Base-by-base conservation (phyloP, 352 stramenopile genomes). In the Pythium aristosporum region DNA sequence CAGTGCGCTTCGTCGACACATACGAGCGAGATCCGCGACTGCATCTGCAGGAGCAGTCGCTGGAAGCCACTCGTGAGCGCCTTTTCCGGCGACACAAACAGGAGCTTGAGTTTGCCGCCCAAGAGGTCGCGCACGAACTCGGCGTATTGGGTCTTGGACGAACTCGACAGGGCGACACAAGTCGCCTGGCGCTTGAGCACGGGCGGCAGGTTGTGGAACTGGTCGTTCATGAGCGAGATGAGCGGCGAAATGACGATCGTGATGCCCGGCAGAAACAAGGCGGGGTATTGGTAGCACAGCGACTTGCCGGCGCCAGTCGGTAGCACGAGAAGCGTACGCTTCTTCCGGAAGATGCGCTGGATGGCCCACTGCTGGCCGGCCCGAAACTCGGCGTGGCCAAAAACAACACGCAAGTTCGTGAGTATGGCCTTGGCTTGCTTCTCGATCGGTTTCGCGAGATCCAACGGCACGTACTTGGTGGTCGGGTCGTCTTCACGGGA, bases 301-400 rank as follows among this genome's bases (percentile, higher is more conserved):
- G 92, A 99, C 74, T 99, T 99, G 62, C 98, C 98, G 21, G 96
- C 94, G 25, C 98, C 98, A 12, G 98, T 99, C 5, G 97, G 94
- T 23, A 99, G 86, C 16, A 99, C 92, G 1, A 99, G 74, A 6
- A 99, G 69, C 8, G 84, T 94, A 42, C 80, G 69, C 39, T 87
- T 69, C 20, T 72, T 76, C 59, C 72, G 52, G 20, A 96, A 74
- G 8, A 94, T 73, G 21, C 89, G 84, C 12, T 79, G 62, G 56
- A 97, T 92, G 1, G 86, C 88, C 89, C 89, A 97, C 41, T 88
- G 56, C 57, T 96, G 88, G 15, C 86, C 85, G 2, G 68, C 47
- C n/a, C 89, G 83, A 56, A 96, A 97, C 1, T 82, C 65, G 7
- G 79, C 65, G 59, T 96, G 85, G 0, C 87, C 88, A 69, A 97